These are phyloP conservation scores for Neurospora sp. DNA, from an alignment of 495 filamentous ascomycete species.

Conservation along the genomic window DNA sequence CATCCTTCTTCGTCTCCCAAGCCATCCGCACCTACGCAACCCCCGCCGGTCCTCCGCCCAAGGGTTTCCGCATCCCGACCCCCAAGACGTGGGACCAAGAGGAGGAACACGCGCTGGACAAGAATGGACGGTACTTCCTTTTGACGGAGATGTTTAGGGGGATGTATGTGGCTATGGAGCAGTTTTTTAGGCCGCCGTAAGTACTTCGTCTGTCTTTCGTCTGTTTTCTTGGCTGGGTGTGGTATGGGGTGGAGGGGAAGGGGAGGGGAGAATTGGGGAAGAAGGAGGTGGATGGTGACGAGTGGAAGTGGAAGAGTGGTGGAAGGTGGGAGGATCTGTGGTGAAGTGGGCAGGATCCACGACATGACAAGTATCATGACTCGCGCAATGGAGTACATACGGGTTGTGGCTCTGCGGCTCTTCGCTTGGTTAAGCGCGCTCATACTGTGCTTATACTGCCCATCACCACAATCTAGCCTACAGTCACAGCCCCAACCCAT, in stretches of 20 bases:
- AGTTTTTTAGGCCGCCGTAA: conserved; percentile 96
- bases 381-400: neutral
- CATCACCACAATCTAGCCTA: neutral
- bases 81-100: conserved; percentile 62
- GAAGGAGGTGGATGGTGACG: too few relatives aligned
- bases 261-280: too few relatives aligned
- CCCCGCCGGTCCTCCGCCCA: conserved; percentile 63
- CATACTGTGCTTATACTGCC: neutral
- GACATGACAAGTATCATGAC: neutral
- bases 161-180: conserved; percentile 96
- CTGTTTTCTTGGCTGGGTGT: neutral
- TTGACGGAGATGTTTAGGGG: conserved; percentile 90
- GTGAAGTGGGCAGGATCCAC: neutral
- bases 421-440: too few relatives aligned
- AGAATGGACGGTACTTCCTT: conserved; percentile 85
- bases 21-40: conserved; percentile 55
- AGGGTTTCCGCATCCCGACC: conserved; percentile 62
- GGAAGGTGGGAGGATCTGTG: neutral
- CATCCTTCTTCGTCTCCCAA: conserved; percentile 8
- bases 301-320: too few relatives aligned
- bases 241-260: too few relatives aligned
- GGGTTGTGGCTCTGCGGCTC: neutral
- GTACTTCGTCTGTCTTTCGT: conserved; percentile 27
- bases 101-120: conserved; percentile 62
- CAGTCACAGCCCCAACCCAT: neutral